phyloP scores from a whole-genome alignment of 495 filamentous ascomycete genomes.

The Penicillium silybi region DNA sequence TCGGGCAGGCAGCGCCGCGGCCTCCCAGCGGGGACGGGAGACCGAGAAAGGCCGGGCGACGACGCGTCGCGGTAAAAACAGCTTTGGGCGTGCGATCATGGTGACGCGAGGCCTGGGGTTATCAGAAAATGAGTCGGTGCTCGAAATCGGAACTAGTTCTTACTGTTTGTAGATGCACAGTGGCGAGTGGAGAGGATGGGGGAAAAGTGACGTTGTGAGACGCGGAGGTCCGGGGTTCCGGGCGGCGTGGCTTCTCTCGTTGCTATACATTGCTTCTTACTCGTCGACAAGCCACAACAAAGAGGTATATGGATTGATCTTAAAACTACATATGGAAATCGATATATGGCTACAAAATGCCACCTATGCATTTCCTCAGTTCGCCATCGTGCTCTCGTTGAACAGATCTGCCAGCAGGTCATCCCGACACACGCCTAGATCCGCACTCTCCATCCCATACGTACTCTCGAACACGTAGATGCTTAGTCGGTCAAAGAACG shows the following conservation, averaged over 20 bases:
- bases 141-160: neutral
- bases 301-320: neutral
- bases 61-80: slow-evolving; percentile 22
- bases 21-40: slow-evolving; percentile 32
- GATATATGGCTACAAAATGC: slow-evolving; percentile 2
- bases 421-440: slow-evolving; percentile 63
- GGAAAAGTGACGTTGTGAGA: slow-evolving; percentile 32
- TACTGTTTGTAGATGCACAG: slow-evolving; percentile 3
- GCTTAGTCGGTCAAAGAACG: slow-evolving; percentile 87
- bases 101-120: slow-evolving; percentile 5
- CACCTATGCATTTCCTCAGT: slow-evolving; percentile 20
- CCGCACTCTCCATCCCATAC: slow-evolving; percentile 74
- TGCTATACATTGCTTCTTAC: neutral
- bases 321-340: slow-evolving; percentile 1
- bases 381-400: slow-evolving; percentile 61
- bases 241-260: slow-evolving; percentile 10
- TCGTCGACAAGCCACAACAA: neutral
- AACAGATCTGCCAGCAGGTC: slow-evolving; percentile 77
- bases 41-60: slow-evolving; percentile 33
- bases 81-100: slow-evolving; percentile 23
- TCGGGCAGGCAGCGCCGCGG: slow-evolving; percentile 56
- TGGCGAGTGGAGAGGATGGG: slow-evolving; percentile 15
- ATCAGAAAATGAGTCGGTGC: slow-evolving; percentile 7
- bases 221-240: slow-evolving; percentile 15
- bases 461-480: slow-evolving; percentile 90